A percentile compares a stretch with the other conserved stretches of the same genome.
Evolutionary conservation across 441 rosid species (phyloP).

Genomic region (Brassica hybrid): DNA sequence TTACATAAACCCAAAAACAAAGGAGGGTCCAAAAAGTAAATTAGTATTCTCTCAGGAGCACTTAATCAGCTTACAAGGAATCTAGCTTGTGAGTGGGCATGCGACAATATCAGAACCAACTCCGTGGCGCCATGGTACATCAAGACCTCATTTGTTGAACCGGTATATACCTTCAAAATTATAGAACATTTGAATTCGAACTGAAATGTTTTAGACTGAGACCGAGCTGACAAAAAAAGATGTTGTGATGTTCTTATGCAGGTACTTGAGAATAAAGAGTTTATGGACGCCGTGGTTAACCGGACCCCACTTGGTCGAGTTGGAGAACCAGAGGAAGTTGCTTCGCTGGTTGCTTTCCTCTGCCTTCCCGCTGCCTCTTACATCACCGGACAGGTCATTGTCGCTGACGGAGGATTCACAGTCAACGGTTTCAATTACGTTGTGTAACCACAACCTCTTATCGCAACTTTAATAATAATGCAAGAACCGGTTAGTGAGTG

Average conservation of each 20-base stretch:
- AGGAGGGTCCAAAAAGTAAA: neutral
- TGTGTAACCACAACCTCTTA: conserved; percentile 3
- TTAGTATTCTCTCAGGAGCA: conserved; percentile 53
- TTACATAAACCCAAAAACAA: neutral
- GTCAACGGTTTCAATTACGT: conserved; percentile 42
- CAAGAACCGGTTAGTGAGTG: conserved; percentile 5
- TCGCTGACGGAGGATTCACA: conserved; percentile 75
- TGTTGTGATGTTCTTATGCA: conserved; percentile 32
- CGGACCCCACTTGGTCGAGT: conserved; percentile 77
- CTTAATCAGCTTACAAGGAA: conserved; percentile 80
- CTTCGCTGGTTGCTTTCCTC: conserved; percentile 72
- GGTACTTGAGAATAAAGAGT: conserved; percentile 64
- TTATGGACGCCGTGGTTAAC: conserved; percentile 50
- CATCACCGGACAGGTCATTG: conserved; percentile 78
- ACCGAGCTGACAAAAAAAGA: no score
- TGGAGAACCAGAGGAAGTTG: conserved; percentile 81
- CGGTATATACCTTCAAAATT: conserved; percentile 45
- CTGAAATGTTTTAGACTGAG: neutral
- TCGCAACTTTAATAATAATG: conserved; percentile 2
- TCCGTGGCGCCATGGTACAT: conserved; percentile 85
- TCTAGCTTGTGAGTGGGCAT: conserved; percentile 95
- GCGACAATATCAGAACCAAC: conserved; percentile 82
- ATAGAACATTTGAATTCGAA: no score
- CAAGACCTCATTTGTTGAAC: conserved; percentile 72
- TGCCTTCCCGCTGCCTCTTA: conserved; percentile 87